Conservation (phyloP, 208 protist species). For the Crithidia mellificae region DNA sequence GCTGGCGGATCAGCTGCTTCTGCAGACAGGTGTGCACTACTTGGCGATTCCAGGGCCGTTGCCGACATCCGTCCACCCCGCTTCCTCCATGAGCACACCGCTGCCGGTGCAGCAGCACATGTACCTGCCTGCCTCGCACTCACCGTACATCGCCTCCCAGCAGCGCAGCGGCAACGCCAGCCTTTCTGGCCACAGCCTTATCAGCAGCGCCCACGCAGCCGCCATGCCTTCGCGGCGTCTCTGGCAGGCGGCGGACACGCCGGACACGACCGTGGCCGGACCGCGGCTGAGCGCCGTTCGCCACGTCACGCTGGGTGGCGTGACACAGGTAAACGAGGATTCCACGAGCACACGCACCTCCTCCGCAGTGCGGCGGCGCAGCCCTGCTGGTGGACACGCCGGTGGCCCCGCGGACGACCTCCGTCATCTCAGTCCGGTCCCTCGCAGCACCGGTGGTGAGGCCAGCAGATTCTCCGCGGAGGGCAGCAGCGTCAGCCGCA, state of each 20-base stretch:
- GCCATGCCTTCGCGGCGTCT: slow-evolving; percentile 2
- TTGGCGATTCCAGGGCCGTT: slow-evolving; percentile 4
- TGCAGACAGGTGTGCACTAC: slow-evolving; percentile 17
- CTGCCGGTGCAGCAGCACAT: neutral
- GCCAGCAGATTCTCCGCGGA: too few relatives aligned
- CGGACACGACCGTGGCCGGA: slow-evolving; percentile 3
- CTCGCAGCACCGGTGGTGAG: neutral
- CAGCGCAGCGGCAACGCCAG: slow-evolving; percentile 1
- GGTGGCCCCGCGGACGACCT: neutral
- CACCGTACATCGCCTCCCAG: neutral
- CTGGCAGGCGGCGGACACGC: slow-evolving; percentile 21
- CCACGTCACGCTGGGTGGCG: neutral
- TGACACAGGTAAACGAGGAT: neutral
- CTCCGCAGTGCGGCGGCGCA: slow-evolving; percentile 14
- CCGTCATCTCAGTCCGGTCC: neutral
- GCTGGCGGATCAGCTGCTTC: slow-evolving; percentile 71
- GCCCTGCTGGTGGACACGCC: neutral
- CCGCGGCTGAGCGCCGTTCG: slow-evolving; percentile 7
- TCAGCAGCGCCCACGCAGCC: neutral
- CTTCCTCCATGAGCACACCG: neutral
- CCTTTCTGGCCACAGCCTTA: neutral
- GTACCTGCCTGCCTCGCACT: neutral
- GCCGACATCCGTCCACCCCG: neutral
- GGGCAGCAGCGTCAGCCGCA: neutral
- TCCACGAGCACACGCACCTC: neutral